phyloP scores from a whole-genome alignment of 306 rosid genomes.

The Lathyrus aphaca region DNA sequence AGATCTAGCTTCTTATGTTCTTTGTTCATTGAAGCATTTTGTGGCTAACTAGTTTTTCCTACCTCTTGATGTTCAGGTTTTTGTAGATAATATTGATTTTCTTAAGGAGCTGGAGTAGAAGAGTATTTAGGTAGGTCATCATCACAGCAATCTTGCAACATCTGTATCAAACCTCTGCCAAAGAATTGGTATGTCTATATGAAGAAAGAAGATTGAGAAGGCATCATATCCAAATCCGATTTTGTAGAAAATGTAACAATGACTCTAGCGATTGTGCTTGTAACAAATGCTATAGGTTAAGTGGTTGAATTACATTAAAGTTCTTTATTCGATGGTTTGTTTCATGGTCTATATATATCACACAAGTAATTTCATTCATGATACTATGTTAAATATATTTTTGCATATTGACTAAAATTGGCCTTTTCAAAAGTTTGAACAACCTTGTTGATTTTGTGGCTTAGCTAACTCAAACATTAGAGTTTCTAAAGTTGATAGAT shows the following conservation, averaged over 20 bases:
- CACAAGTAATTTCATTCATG: background rate
- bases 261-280: conserved; percentile 35
- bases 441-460: too few relatives aligned
- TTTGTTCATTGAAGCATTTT: conserved; percentile 29
- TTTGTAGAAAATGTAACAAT: conserved; percentile 67
- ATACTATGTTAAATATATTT: too few relatives aligned
- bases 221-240: conserved; percentile 52
- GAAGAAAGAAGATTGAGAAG: conserved; percentile 39
- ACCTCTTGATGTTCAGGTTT: conserved; percentile 63
- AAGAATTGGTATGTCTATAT: conserved; percentile 35
- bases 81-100: conserved; percentile 95
- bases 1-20: background rate
- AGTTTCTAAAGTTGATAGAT: too few relatives aligned
- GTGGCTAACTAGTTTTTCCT: conserved; percentile 30
- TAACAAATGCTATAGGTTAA: conserved; percentile 28
- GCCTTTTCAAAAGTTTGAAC: too few relatives aligned
- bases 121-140: conserved; percentile 39
- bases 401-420: too few relatives aligned
- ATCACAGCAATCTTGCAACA: conserved; percentile 30
- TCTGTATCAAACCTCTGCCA: conserved; percentile 41
- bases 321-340: background rate
- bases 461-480: too few relatives aligned
- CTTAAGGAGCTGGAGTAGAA: conserved; percentile 90
- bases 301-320: conserved; percentile 7
- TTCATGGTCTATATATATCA: conserved; percentile 2